Evolutionary conservation across 306 rosid genomes (phyloP), one percentile per base, ranked within the genome.

Genomic region (Cucumis hystrix): DNA sequence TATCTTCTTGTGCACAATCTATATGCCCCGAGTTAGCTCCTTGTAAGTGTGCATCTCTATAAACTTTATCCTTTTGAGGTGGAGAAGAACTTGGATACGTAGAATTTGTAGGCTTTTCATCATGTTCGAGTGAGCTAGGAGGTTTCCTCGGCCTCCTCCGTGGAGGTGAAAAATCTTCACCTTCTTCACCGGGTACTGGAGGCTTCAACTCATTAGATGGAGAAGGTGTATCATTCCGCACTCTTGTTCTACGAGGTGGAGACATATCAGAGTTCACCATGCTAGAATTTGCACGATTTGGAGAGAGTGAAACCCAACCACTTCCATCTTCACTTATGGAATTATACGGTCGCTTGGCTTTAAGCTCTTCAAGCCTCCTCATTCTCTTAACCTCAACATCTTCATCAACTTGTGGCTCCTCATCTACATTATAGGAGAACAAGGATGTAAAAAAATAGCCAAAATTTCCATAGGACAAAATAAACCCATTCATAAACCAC

Each of bases 261-360:
- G 95, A 89, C 74, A 88, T 82, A 79, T 88, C 91, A 59, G 83
- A 54, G 18, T 77, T 81, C 23, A 78, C 75, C 60, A 79, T 70
- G 54, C 45, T 64, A 78, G 83, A 77, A 78, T 78, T 79, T 1
- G 14, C 75, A 10, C 43, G 28, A 35, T 85, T 78, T 10, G 85
- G 63, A 80, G 97, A 83, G 78, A 95, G 90, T 35, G 91, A 65
- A 84, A 95, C 84, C 97, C 98, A 95, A 83, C 98, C 98, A 83
- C 98, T 95, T 60, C 97, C 97, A 83, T 95, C 97, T 77, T 92
- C 96, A 1, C 93, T 89, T 80, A 92, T 87, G 65, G 88, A 85
- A 87, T 90, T 83, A 83, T 81, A 81, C 33, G 90, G 82, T 56
- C 89, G 96, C 14, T 80, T 86, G 13, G 96, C 96, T 85, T 83